Evolutionary conservation across 2,329 filamentous ascomycete genomes (phyloP).

Genomic region (Talaromyces sp.): DNA sequence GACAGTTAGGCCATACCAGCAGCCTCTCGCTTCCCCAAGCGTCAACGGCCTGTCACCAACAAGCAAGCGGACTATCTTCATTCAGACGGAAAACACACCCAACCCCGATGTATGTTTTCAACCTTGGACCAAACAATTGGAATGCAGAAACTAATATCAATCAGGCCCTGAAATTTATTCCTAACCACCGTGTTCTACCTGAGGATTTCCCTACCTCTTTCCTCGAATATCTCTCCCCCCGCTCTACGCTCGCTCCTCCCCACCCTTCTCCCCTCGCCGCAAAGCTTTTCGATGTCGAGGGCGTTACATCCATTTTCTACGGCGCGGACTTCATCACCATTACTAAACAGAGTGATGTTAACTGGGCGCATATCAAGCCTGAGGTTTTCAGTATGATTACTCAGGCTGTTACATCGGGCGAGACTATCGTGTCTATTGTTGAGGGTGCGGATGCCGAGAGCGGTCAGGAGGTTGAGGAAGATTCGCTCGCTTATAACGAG

Average conservation of each 20-base stretch:
- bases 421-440: constrained; percentile 74
- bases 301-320: constrained; percentile 93
- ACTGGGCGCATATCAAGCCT: constrained; percentile 93
- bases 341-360: constrained; percentile 82
- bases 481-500: constrained; percentile 81
- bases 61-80: constrained; percentile 79
- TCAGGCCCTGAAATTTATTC: constrained; percentile 84
- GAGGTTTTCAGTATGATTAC: constrained; percentile 96
- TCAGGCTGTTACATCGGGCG: constrained; percentile 82
- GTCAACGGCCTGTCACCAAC: constrained; percentile 44
- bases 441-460: constrained; percentile 60
- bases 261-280: constrained; percentile 90
- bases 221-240: constrained; percentile 88
- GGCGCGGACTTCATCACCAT: constrained; percentile 96
- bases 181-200: constrained; percentile 84
- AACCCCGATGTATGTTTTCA: constrained; percentile 73
- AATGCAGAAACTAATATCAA: not conserved
- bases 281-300: constrained; percentile 88
- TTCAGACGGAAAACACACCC: constrained; percentile 92
- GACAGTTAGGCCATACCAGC: constrained; percentile 47
- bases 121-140: not conserved
- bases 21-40: constrained; percentile 38
- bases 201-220: constrained; percentile 72
- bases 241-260: constrained; percentile 83
- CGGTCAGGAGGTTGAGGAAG: constrained; percentile 58